phyloP scores from a whole-genome alignment of 2,329 filamentous ascomycete genomes.

The Bipolaris sorokiniana region DNA sequence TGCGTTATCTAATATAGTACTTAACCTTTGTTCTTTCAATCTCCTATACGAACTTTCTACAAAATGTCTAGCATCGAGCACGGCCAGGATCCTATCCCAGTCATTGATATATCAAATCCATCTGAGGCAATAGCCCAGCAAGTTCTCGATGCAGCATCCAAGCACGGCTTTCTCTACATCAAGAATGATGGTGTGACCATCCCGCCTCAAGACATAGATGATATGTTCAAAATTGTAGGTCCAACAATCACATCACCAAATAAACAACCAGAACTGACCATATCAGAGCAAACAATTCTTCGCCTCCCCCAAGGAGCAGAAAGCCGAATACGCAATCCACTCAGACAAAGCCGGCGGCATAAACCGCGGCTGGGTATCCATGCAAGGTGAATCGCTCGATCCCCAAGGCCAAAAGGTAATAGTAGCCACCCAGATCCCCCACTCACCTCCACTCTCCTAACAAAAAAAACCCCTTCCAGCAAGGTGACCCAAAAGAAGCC shows the following conservation, averaged over 20 bases:
- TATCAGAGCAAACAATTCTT: conserved; percentile 75
- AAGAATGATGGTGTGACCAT: conserved; percentile 76
- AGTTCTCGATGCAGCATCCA: conserved; percentile 78
- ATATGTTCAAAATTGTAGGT: conserved; percentile 75
- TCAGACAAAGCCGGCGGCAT: conserved; percentile 61
- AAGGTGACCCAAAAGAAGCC: conserved; percentile 78
- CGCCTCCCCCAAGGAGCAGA: conserved; percentile 70
- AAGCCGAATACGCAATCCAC: conserved; percentile 75
- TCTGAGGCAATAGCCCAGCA: conserved; percentile 66
- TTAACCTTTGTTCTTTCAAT: not conserved
- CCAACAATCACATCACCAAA: not conserved
- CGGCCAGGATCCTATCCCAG: conserved; percentile 62
- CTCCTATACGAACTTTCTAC: not conserved
- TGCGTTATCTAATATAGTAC: not conserved
- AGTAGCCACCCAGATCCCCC: not conserved
- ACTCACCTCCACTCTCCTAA: not conserved
- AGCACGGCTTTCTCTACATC: conserved; percentile 90
- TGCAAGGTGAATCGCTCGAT: conserved; percentile 88
- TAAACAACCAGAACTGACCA: not conserved
- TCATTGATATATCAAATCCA: conserved; percentile 78
- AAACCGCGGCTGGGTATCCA: conserved; percentile 87
- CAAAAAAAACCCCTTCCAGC: conserved; percentile 52
- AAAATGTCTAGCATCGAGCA: conserved; percentile 24
- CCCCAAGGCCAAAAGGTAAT: conserved; percentile 77
- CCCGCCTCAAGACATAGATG: conserved; percentile 67